Evolutionary conservation across 208 protist genomes (phyloP), one percentile per base, ranked within the genome.

Genomic region (Acanthamoeba lenticulata): DNA sequence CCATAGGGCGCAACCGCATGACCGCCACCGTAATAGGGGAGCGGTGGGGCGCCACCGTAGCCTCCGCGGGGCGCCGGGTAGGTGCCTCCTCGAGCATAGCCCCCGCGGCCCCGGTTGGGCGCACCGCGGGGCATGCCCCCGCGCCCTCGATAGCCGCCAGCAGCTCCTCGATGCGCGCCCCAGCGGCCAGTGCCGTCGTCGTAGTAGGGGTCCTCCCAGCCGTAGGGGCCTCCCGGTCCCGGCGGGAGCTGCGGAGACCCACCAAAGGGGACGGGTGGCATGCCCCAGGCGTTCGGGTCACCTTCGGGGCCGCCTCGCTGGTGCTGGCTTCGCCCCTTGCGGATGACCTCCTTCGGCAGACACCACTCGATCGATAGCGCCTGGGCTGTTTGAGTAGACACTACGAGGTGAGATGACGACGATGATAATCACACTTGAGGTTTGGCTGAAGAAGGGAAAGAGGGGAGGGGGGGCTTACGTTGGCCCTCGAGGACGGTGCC

Each of bases 361-460:
- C 81, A 90, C 81, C 81, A 90, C 49, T 90, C 81, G 36, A 90
- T 90, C 34, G 81, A 24, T 29, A 90, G 81, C 49, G 44, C 29
- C 36, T 67, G 81, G 38, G 72, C 72, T 83, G 72, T 27, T 52
- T 13, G 2, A 44, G 67, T 32, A 19, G 0, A 29, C 55, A 62
- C 55, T 5, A 7, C 1, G 55, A 29, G 55, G n/a, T 40, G 62
- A 34, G n/a, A 36, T 72, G 19, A 6, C n/a, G 34, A 32, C 6
- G 29, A 40, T 13, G 27, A 32, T 9, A 40, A n/a, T n/a, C 34
- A 40, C 32, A 29, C 3, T 19, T 38, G n/a, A 4, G 32, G 24
- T 11, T 3, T 2, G 57, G 27, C 13, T 21, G 57, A 27, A 65
- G 57, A 19, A 32, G 62, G 27, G 62, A 72, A 72, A 15, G 21